Percentiles rank a stretch among this genome's conserved stretches.
Conservation (phyloP, 164 flowering plant genomes). For the Chimonanthus salicifolius region DNA sequence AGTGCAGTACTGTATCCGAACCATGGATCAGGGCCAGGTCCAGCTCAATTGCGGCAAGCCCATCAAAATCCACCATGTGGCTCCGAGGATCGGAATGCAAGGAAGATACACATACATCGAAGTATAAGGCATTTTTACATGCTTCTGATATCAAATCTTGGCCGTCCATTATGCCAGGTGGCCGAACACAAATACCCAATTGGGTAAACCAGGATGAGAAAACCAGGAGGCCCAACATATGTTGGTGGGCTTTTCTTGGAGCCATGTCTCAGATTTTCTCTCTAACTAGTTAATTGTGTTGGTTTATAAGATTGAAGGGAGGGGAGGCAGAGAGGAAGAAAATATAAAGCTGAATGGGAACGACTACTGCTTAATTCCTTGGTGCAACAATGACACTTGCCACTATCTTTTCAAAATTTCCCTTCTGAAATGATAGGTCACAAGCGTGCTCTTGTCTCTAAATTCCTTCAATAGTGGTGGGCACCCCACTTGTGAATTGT, state of each 20-base stretch:
- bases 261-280: not conserved
- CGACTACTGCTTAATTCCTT: not conserved
- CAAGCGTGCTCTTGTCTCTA: not conserved
- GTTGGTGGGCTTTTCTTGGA: not conserved
- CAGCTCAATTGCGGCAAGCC: constrained; percentile 22
- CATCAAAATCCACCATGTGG: constrained; percentile 10
- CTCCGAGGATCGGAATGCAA: constrained; percentile 26
- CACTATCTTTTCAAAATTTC: not conserved
- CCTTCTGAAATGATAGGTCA: not conserved
- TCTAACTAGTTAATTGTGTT: too few relatives aligned
- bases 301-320: not conserved
- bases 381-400: not conserved
- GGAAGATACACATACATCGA: constrained; percentile 17
- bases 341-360: not conserved
- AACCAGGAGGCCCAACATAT: not conserved
- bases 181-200: not conserved
- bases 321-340: not conserved
- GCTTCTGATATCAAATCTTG: constrained; percentile 6
- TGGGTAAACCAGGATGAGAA: not conserved
- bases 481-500: not conserved
- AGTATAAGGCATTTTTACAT: constrained; percentile 20
- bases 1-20: not conserved
- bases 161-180: not conserved
- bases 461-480: not conserved
- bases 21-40: constrained; percentile 11